Base-by-base conservation (phyloP, 306 rosid genomes). In the Albizia julibrissin region DNA sequence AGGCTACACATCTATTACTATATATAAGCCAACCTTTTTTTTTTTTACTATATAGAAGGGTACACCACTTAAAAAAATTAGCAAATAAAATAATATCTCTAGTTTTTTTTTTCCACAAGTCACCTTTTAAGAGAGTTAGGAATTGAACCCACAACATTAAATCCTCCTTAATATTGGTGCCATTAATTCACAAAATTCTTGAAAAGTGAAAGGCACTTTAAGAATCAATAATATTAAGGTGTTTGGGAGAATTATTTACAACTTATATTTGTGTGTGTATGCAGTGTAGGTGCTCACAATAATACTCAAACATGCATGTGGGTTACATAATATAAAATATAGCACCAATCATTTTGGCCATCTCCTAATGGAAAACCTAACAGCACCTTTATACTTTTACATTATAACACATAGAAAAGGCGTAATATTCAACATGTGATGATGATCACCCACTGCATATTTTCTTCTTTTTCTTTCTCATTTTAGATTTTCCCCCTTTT, bases 341-440 rank as follows among this genome's bases (percentile, higher is more conserved):
- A 54, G 8, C 34, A 70, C 19, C 75, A 70, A 70, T 71, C 56
- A 22, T 56, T 24, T 71, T 42, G 2, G 37, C 2, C n/a, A 43
- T 71, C 58, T 43, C 33, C 22, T 14, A 37, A 14, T 71, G 58
- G 75, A 43, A 71, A 71, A 71, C 75, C 75, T 71, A 71, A 71
- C 75, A 43, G 7, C 21, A 69, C 74, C 74, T 69, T 69, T 42
- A 71, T 71, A 49, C 19, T 43, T 13, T 6, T 26, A 26, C 37
- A 71, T 71, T 43, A 22, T 19, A 26, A 44, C 14, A 43, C 39
- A 71, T 1, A 6, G 39, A 43, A 71, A 71, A 24, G 37, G 21
- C 19, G 27, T 24, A 71, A 13, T 71, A 44, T 42, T 42, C 58
- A 43, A 31, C 54, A 24, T 24, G 58, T 22, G 56, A 70, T 22